These are phyloP conservation scores for Volutella citrinella DNA, from an alignment of 2,329 filamentous ascomycete genomes.

Conservation along the genomic window DNA sequence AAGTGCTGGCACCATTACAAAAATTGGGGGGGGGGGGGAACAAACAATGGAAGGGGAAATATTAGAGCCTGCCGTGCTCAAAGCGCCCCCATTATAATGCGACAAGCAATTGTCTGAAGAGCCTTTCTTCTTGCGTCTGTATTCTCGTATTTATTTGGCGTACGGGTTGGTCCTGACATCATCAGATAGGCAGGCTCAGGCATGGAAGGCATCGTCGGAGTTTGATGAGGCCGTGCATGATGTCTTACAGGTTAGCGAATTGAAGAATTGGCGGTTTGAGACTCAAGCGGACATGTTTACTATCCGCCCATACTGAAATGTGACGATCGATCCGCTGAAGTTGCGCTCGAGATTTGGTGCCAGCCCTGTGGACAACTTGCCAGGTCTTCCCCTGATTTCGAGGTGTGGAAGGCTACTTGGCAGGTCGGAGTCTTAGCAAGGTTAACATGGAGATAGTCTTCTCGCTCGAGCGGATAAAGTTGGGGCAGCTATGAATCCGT, in stretches of 20 bases:
- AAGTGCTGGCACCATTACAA: slow-evolving; percentile 25
- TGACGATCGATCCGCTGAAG: no score
- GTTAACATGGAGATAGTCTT: no score
- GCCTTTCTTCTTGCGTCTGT: slow-evolving; percentile 23
- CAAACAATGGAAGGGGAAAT: slow-evolving; percentile 10
- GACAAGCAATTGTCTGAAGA: slow-evolving; percentile 25
- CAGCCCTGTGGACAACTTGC: no score
- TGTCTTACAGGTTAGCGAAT: slow-evolving; percentile 19
- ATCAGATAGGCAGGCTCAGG: slow-evolving; percentile 18
- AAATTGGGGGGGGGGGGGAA: slow-evolving; percentile 20
- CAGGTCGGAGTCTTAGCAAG: no score
- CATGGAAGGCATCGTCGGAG: slow-evolving; percentile 15
- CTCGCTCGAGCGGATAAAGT: no score
- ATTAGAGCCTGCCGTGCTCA: slow-evolving; percentile 18
- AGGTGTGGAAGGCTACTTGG: no score
- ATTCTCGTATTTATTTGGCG: slow-evolving; percentile 30
- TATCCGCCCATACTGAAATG: no score
- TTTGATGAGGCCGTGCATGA: slow-evolving; percentile 13
- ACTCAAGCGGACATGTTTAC: no score
- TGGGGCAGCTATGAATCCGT: no score
- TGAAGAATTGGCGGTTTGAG: slow-evolving; percentile 11
- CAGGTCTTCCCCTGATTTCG: no score
- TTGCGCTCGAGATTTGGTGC: no score
- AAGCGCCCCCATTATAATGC: slow-evolving; percentile 22
- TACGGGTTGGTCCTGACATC: slow-evolving; percentile 24